Base-by-base conservation (phyloP, 75 land plant genomes). In the Ceratopteris richardii region DNA sequence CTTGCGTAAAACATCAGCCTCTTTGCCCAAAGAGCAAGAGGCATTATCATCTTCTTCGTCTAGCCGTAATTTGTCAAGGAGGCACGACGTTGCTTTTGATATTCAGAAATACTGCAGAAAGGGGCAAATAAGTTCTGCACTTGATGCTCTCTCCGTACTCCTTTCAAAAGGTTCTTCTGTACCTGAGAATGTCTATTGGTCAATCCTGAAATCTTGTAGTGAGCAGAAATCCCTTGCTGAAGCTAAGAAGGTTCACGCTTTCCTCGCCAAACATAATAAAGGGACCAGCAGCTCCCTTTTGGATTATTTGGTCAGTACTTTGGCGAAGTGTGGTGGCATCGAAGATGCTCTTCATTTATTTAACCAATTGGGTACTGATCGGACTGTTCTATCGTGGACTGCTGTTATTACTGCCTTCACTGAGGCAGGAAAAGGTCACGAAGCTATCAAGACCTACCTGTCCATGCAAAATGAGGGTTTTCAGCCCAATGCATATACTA, bases 361-460 rank as follows among this genome's bases (percentile, higher is more conserved):
- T 41, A n/a, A 56, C 66, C 63, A 46, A 60, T 61, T 73, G 33
- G 3, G 31, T 4, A 16, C 12, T 5, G 0, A 16, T 28, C 66
- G 58, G 53, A 58, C 70, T 13, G 53, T 59, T 2, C 55, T 71
- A 22, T 77, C 79, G 7, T 77, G 79, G 79, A 71, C 67, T 58
- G 51, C 74, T 0, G 43, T 77, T 28, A 77, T 77, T 58, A 25
- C 63, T 5, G 70, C 66, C 0, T 71, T 21, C 53, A 56, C 66
- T 0, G 27, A 52, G 18, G 33, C 37, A 24, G 60, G 31, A n/a
- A 22, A 44, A 12, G 53, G 24, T 23, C 1, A 1, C 13, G 58
- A 59, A 31, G 74, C 52, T 4, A 4, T 52, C 7, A 14, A 61
- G 5, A 23, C 70, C 9, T 61, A 72, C 27, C 16, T 23, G 13